Base-by-base conservation (phyloP, 2,329 filamentous ascomycete genomes). In the Didymella exigua region DNA sequence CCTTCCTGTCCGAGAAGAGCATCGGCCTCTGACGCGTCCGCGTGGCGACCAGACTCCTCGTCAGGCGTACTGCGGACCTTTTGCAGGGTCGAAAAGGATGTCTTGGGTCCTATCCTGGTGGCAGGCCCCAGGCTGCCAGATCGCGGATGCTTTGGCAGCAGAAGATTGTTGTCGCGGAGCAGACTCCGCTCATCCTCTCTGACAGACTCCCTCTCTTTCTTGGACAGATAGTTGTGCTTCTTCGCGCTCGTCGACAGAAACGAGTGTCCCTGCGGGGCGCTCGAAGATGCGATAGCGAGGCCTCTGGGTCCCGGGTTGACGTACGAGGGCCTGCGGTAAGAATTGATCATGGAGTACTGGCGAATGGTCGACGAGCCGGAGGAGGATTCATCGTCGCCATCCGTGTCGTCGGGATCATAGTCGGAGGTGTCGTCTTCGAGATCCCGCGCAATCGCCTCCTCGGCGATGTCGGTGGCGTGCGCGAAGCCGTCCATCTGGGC, bases 271-370 rank as follows among this genome's bases (percentile, higher is more conserved):
- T 79, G 78, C 71, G 48, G 77, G 72, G 71, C 77, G 59, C 74
- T 77, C 26, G 86, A 74, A 81, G 89, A 56, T 81, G 86, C 85
- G 23, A 90, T 83, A 54, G 96, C 81, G 4, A 88, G 84, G 3
- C 89, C 87, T 49, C 91, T 82, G 1, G 86, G 83, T 21, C 88
- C 87, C 11, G 88, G 89, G 26, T 88, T 87, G 37, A 95, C 87
- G 69, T 88, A 89, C 62, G 86, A 89, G 1, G 91, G 90, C 40
- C 91, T 84, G 50, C 89, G 86, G 76, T 95, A 96, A 27, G 84
- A 84, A 30, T 84, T 82, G 16, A 81, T 79, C 77, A 89, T 81
- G 14, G 84, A 72, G 53, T 67, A 74, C 42, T 78, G 75, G 61
- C 77, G 75, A 48, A 79, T 64, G 9, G 78, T 77, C 81, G 81